Base-by-base conservation (phyloP, 2,329 filamentous ascomycete genomes). In the Cordyceps pruinosa region DNA sequence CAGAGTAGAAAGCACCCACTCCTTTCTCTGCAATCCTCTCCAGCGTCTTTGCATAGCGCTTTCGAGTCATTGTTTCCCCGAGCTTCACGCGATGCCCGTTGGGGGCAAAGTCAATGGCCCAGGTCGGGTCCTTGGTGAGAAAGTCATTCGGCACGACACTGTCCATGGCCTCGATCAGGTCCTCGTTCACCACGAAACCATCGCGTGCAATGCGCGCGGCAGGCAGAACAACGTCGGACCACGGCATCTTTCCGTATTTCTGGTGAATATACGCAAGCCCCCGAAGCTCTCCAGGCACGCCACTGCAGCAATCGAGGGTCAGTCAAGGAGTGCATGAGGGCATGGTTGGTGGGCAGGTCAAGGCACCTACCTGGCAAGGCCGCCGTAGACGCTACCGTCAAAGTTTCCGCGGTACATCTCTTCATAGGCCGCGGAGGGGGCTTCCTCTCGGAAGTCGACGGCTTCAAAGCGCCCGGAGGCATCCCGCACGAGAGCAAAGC, bases 401-500 rank as follows among this genome's bases (percentile, higher is more conserved):
- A 80, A 76, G 61, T 94, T 87, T 56, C 84, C 84, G 58, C 82
- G 78, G 70, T 87, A 97, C 93, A 97, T 97, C 65, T 95, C 83
- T 70, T 91, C 78, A 62, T 80, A 85, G 0, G 91, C 89, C 0
- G 89, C 88, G 0, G 86, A 88, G 1, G 93, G 93, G 0, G 93
- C 93, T 0, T 87, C 84, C 70, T 97, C 93, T 47, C 93, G 81
- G 67, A 96, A 97, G 72, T 97, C 93, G 63, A 97, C 85, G 58
- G 86, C 86, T 67, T 96, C 90, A 67, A 92, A 95, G 19, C 77
- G 76, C n/a, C 90, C 90, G 58, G 89, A 77, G 17, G 82, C 74
- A 34, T 83, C 79, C 48, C 89, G 85, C 5, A 96, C 82, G 5
- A 96, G 77, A 80, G 91, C 88, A 72, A 97, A 97, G 2, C 93